Percentiles rank a stretch among this genome's conserved stretches.
Evolutionary conservation across 805 yeast genomes (phyloP).

Genomic region (Suhomyces vadensis): DNA sequence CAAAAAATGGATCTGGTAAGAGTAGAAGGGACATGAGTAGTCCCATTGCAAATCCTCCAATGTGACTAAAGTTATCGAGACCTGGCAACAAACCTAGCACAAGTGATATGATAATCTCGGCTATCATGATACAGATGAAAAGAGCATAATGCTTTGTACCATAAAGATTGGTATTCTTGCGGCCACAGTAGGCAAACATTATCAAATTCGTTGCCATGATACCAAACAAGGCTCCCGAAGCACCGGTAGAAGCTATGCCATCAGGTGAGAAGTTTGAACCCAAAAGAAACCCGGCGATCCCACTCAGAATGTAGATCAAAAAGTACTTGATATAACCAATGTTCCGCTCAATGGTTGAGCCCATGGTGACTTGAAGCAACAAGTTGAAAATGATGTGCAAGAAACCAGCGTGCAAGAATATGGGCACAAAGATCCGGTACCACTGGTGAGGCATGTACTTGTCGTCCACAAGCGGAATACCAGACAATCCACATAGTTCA

Average conservation of each 20-base stretch:
- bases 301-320: constrained; percentile 58
- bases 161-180: constrained; percentile 46
- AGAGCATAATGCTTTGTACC: constrained; percentile 48
- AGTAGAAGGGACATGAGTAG: constrained; percentile 49
- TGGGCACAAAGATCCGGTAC: constrained; percentile 70
- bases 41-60: constrained; percentile 74
- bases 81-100: constrained; percentile 73
- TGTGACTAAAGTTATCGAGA: constrained; percentile 70
- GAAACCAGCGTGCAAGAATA: constrained; percentile 73
- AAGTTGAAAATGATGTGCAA: constrained; percentile 66
- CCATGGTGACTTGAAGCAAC: constrained; percentile 60
- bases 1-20: constrained; percentile 57
- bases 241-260: constrained; percentile 69
- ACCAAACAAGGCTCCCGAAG: constrained; percentile 72
- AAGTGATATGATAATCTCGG: constrained; percentile 58
- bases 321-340: constrained; percentile 58
- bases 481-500: constrained; percentile 63
- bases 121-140: constrained; percentile 48
- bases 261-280: constrained; percentile 70
- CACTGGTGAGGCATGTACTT: constrained; percentile 58
- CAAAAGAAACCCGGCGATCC: constrained; percentile 64
- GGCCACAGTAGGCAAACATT: constrained; percentile 54
- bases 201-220: constrained; percentile 62
- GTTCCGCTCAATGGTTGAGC: constrained; percentile 55
- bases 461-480: constrained; percentile 35